These are phyloP conservation scores for Pyrus betulifolia DNA, from an alignment of 306 rosid species.

Conservation along the genomic window DNA sequence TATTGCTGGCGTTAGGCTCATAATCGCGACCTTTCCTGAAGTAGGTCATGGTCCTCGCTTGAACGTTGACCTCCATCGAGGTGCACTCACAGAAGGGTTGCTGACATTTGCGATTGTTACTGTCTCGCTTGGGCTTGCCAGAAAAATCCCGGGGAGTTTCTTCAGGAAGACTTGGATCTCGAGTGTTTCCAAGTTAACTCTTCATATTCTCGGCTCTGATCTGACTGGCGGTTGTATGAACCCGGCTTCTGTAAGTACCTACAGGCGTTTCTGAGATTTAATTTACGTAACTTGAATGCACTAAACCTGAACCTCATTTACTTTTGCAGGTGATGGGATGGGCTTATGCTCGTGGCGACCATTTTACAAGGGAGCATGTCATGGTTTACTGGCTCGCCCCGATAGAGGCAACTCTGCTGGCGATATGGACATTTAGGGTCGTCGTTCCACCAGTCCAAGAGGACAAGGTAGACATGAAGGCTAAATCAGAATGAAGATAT, in stretches of 20 bases:
- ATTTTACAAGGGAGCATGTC: slow-evolving; percentile 73
- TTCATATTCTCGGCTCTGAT: slow-evolving; percentile 80
- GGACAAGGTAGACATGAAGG: slow-evolving; percentile 37
- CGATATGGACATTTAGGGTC: slow-evolving; percentile 64
- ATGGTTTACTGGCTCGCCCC: slow-evolving; percentile 95
- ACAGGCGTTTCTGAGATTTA: neutral
- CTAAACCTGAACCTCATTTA: neutral
- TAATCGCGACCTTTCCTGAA: slow-evolving; percentile 57
- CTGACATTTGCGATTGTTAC: slow-evolving; percentile 55
- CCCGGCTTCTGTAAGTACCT: slow-evolving; percentile 76
- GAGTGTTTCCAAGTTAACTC: slow-evolving; percentile 72
- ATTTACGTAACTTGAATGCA: neutral
- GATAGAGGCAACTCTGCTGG: slow-evolving; percentile 68
- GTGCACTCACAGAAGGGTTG: slow-evolving; percentile 84
- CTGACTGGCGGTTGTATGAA: slow-evolving; percentile 94
- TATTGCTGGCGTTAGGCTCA: slow-evolving; percentile 53
- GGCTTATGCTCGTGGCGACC: slow-evolving; percentile 91
- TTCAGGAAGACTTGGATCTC: slow-evolving; percentile 95
- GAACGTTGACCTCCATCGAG: slow-evolving; percentile 62
- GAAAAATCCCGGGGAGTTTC: slow-evolving; percentile 51
- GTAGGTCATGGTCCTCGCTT: slow-evolving; percentile 67
- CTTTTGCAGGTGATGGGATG: slow-evolving; percentile 78
- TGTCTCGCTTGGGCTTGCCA: slow-evolving; percentile 58
- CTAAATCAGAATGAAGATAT: slow-evolving; percentile 57
- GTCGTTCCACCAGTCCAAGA: slow-evolving; percentile 33